Base-by-base conservation (phyloP, 371 early-diverging fungal genomes). In the Sporodiniella umbellata region DNA sequence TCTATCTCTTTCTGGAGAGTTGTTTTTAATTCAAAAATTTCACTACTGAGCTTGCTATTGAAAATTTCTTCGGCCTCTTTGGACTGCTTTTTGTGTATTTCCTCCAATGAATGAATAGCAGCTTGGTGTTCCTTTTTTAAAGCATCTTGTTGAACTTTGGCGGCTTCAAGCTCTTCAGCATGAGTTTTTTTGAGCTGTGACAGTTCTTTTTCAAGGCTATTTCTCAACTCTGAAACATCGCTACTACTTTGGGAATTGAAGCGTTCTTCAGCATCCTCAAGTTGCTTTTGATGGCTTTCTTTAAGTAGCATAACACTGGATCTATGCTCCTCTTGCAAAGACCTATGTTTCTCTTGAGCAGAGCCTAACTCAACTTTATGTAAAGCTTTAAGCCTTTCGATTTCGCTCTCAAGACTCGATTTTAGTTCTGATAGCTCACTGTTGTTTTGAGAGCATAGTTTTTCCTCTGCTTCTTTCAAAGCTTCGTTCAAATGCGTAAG, bases 261-360 rank as follows among this genome's bases (percentile, higher is more conserved):
- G 19, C 17, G 42, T 2, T 23, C 8, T 17, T 46, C 46, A 19
- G 33, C 22, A 8, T 46, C 31, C 4, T 46, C 46, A 5, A 46
- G 14, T n/a, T 46, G 35, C n/a, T 35, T 8, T 2, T 35, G 35
- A 37, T 52, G 53, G 21, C 50, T 44, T 14, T 37, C 42, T 21
- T 33, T 49, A 3, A 60, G 33, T 1, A 39, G 21, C 22, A 51
- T 33, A n/a, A 54, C 42, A n/a, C 42, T 33, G 6, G 19, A 15
- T 23, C 54, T 47, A 35, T 62, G 62, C n/a, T 40, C 39, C 3
- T 38, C 24, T 21, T 59, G 52, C 14, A 64, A 38, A 19, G 55
- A 4, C 14, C n/a, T 14, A 5, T 35, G 35, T 5, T 35, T 11
- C 15, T 14, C 5, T 35, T n/a, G 35, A 3, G n/a, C n/a, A 6